Evolutionary conservation across 1,139 yeast genomes (phyloP), one percentile per base, ranked within the genome.

Genomic region (Debaryomycetaceae sp.): DNA sequence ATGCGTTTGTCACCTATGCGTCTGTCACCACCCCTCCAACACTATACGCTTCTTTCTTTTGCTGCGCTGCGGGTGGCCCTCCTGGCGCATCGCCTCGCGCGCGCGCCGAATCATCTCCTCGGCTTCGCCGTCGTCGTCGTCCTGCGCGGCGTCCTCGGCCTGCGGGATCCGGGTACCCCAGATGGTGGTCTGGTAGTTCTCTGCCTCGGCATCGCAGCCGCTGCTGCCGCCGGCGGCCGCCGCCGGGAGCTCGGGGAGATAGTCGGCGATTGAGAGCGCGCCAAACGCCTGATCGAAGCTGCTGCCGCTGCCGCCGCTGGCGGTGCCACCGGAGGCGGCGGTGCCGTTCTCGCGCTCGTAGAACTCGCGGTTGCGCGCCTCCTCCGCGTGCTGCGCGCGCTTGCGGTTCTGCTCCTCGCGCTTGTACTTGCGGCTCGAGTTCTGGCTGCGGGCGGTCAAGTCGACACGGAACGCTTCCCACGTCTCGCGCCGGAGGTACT

Each of bases 401-500:
- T 61, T 64, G 37, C 75, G 68, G 37, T 79, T 75, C 34, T 75
- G 62, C 36, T 85, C 94, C 44, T 86, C 96, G 32, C 68, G 65
- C 27, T 68, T 65, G 32, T 73, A 66, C 49, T 78, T 83, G 32
- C 64, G 66, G 11, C 58, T 59, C 9, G 78, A 65, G 28, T 61
- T 60, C 39, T 73, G 70, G 17, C 80, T 63, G 31, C 97, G 66
- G 31, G 72, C 78, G 12, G 55, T 58, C 20, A 91, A 59, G 40
- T 83, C 93, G 16, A 64, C 65, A 28, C 71, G 64, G 54, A 80
- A 86, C 19, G 52, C 49, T 1, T 58, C 54, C 62, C 82, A 75
- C 0, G 81, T 71, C 15, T 74, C 79, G 5, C 56, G 55, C 3
- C 71, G 61, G 1, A 67, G 48, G 32, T 37, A 55, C 40, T 41